Conservation (phyloP, 2,329 filamentous ascomycete genomes). For the Colletotrichum shisoi region DNA sequence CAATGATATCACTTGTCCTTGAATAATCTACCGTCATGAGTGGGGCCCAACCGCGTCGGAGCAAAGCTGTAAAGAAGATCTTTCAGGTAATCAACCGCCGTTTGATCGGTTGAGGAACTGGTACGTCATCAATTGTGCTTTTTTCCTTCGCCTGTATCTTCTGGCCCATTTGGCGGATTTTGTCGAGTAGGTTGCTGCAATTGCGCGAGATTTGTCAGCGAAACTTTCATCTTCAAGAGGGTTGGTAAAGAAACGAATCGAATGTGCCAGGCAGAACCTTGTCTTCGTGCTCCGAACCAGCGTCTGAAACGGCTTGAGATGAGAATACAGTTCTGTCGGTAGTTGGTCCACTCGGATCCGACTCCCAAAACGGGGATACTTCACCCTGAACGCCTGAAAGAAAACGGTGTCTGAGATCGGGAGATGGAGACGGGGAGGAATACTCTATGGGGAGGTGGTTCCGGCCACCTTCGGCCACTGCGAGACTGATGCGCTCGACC, state of each 20-base stretch:
- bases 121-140: conserved; percentile 46
- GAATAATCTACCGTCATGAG: neutral
- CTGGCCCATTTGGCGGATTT: conserved; percentile 59
- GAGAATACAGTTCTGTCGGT: conserved; percentile 2
- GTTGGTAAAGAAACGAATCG: neutral
- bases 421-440: conserved; percentile 50
- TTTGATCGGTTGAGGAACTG: conserved; percentile 57
- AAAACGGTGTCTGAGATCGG: conserved; percentile 45
- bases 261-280: conserved; percentile 5
- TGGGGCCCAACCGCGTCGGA: neutral
- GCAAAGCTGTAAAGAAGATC: neutral
- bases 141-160: conserved; percentile 48
- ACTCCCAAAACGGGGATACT: conserved; percentile 34
- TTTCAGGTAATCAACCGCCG: conserved; percentile 53
- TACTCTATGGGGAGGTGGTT: conserved; percentile 67
- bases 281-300: conserved; percentile 13
- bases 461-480: conserved; percentile 63
- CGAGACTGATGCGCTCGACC: conserved; percentile 59
- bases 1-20: neutral
- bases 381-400: conserved; percentile 27
- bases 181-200: conserved; percentile 63
- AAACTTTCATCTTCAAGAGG: conserved; percentile 43
- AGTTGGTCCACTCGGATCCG: conserved; percentile 32
- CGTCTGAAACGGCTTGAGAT: conserved; percentile 15
- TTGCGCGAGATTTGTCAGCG: conserved; percentile 44